Conservation (phyloP, 805 yeast genomes). For the Candida schatavii region DNA sequence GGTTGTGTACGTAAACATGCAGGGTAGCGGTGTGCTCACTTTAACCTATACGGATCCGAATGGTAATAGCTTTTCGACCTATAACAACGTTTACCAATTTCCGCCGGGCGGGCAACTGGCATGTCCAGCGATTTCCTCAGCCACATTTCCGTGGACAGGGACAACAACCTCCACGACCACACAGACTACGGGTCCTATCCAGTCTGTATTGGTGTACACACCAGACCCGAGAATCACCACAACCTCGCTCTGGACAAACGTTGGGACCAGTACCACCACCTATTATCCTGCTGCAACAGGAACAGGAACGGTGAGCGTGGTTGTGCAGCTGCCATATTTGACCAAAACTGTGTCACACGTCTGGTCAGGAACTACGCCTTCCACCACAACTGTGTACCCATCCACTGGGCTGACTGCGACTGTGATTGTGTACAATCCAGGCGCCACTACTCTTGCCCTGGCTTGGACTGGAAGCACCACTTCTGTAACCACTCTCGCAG, state of each 20-base stretch:
- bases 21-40: constrained; percentile 12
- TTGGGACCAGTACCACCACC: not conserved
- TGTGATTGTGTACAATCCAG: not conserved
- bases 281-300: not conserved
- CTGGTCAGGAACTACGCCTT: not conserved
- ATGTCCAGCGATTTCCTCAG: not conserved
- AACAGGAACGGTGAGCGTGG: not conserved
- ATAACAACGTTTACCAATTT: constrained; percentile 12
- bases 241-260: not conserved
- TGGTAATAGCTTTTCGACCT: constrained; percentile 13
- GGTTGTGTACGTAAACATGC: constrained; percentile 18
- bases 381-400: not conserved
- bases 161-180: not conserved
- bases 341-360: not conserved
- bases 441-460: not conserved
- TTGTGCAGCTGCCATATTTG: not conserved
- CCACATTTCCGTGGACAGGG: not conserved
- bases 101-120: not conserved
- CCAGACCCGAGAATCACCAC: not conserved
- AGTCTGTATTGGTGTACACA: not conserved
- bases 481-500: not conserved
- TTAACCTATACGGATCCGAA: constrained; percentile 17
- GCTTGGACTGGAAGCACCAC: not conserved
- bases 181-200: not conserved
- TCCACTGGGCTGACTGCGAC: not conserved